These are phyloP conservation scores for Scheffersomyces ergatensis DNA, from an alignment of 805 yeast genomes.

Conservation along the genomic window DNA sequence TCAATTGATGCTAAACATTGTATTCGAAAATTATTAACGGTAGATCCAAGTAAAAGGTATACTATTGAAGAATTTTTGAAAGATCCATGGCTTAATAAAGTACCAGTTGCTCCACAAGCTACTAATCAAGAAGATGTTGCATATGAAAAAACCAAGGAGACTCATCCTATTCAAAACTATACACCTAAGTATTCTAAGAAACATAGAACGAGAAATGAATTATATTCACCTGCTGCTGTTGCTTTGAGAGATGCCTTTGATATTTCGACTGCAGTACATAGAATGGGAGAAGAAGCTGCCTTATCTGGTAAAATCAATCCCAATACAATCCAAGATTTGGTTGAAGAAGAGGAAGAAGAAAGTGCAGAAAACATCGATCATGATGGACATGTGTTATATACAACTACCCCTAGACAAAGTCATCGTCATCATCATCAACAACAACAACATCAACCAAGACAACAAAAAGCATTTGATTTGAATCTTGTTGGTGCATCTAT, in stretches of 20 bases:
- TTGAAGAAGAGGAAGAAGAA: slow-evolving; percentile 39
- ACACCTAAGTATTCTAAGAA: slow-evolving; percentile 23
- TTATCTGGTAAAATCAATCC: slow-evolving; percentile 16
- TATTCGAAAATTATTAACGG: slow-evolving; percentile 65
- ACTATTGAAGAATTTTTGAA: slow-evolving; percentile 67
- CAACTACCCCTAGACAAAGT: neutral
- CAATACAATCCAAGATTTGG: slow-evolving; percentile 19
- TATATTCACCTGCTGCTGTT: slow-evolving; percentile 71
- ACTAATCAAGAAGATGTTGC: slow-evolving; percentile 1
- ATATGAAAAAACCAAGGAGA: neutral
- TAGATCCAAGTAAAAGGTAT: slow-evolving; percentile 65
- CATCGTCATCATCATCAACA: slow-evolving; percentile 6
- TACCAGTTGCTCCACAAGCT: slow-evolving; percentile 5
- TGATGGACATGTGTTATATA: slow-evolving; percentile 9
- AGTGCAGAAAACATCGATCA: slow-evolving; percentile 15
- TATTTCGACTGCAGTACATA: slow-evolving; percentile 80
- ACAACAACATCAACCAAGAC: slow-evolving; percentile 10
- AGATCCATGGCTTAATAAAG: slow-evolving; percentile 68
- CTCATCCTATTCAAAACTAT: slow-evolving; percentile 25
- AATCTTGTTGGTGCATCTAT: slow-evolving; percentile 53
- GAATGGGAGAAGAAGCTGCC: slow-evolving; percentile 67
- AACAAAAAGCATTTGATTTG: slow-evolving; percentile 37
- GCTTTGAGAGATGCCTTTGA: slow-evolving; percentile 86
- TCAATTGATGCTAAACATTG: slow-evolving; percentile 66
- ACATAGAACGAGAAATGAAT: slow-evolving; percentile 21